Conservation (phyloP, 1,139 yeast species). For the Nakaseomyces kungkrabaensis region DNA sequence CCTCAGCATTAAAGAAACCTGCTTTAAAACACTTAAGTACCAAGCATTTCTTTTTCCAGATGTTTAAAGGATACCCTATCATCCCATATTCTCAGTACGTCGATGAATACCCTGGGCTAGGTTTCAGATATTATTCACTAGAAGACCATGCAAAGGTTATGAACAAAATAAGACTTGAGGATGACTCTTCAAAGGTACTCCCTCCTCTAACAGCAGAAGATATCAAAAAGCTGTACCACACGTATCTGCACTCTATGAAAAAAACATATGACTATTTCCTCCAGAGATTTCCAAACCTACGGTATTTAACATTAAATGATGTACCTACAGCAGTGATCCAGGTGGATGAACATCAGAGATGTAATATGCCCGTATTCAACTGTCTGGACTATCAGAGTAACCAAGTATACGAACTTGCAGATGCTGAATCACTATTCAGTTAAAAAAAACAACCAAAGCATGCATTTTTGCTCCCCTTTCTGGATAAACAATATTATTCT, state of each 20-base stretch:
- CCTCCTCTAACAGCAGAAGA: constrained; percentile 13
- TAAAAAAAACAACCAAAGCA: constrained; percentile 4
- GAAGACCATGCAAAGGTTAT: constrained; percentile 14
- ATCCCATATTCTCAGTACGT: constrained; percentile 22
- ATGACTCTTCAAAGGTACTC: constrained; percentile 6
- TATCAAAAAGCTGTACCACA: constrained; percentile 18
- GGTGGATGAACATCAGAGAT: constrained; percentile 21
- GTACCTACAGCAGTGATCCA: constrained; percentile 22
- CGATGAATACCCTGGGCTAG: constrained; percentile 21
- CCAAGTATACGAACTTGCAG: constrained; percentile 23
- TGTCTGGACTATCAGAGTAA: constrained; percentile 18
- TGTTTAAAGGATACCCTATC: constrained; percentile 22
- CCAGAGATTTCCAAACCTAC: constrained; percentile 16
- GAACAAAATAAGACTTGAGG: constrained; percentile 7
- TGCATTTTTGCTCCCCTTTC: no score
- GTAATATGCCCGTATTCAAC: constrained; percentile 23
- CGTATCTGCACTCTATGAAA: constrained; percentile 23
- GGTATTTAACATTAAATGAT: constrained; percentile 22
- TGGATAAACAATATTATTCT: no score
- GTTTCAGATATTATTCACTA: constrained; percentile 18
- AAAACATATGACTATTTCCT: constrained; percentile 22
- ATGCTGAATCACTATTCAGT: constrained; percentile 23
- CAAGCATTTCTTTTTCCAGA: constrained; percentile 19
- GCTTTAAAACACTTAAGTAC: constrained; percentile 16
- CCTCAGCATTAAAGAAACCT: constrained; percentile 13